Base-by-base conservation (phyloP, 202 grass and related monocot genomes). In the Carex arenaria region DNA sequence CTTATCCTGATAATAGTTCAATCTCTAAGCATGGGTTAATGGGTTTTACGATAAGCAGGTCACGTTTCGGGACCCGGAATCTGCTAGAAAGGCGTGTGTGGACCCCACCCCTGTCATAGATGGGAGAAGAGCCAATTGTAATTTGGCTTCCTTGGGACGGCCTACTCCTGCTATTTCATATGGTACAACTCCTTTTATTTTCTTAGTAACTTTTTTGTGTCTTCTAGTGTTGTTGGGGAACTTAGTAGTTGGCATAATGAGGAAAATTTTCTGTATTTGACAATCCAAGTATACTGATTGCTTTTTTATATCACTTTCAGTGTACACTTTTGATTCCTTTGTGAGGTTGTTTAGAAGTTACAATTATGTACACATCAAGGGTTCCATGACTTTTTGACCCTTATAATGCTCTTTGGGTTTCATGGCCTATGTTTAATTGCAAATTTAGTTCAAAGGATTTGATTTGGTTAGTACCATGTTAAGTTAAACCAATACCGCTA, bases 101-200 rank as follows among this genome's bases (percentile, higher is more conserved):
- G 92, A 98, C 61, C 89, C 92, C 2, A 86, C 83, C 28, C 95
- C 95, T 0, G 71, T 98, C 57, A 98, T 98, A 56, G 95, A 94
- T 30, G 90, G 92, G 73, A 93, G 95, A 82, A 87, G 82, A 42
- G 92, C 92, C 15, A 98, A 98, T 78, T 98, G 95, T 72, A 98
- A 98, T 69, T 89, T 98, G 82, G 95, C 95, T 65, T 94, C 92
- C 47, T 84, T 93, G 68, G 95, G 95, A 7, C 92, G 90, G 15
- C 87, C 90, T 20, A 88, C 87, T 52, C 86, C 91, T 87, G 61
- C 83, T 56, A 47, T 83, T 45, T 34, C 75, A 22, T 86, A 36
- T 40, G 89, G 92, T 97, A 94, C 15, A 80, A n/a, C 83, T 85
- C 10, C 86, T 18, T 19, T 55, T 55, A 53, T 34, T 3, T 34